Conservation (phyloP, 1,284 basidiomycete species). For the Coniferiporia weirii region DNA sequence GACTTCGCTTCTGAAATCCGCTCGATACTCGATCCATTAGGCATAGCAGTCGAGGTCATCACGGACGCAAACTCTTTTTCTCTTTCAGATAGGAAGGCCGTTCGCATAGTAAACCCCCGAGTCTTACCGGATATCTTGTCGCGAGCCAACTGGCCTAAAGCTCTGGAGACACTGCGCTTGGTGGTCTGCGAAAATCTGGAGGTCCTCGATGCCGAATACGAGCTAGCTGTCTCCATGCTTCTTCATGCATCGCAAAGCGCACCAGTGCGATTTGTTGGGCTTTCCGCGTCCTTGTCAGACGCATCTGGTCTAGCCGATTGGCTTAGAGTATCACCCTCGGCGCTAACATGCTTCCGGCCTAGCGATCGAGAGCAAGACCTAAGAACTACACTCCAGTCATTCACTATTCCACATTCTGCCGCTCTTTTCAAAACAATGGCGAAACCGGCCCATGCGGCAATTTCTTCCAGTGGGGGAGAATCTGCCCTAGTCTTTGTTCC, state of each 20-base stretch:
- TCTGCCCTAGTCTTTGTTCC: conserved; percentile 87
- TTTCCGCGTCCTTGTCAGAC: conserved; percentile 79
- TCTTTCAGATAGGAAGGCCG: conserved; percentile 31
- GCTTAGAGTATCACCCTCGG: conserved; percentile 68
- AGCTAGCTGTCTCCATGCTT: conserved; percentile 72
- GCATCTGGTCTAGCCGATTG: conserved; percentile 77
- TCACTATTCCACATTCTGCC: conserved; percentile 83
- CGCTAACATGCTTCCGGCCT: conserved; percentile 77
- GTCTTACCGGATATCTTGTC: conserved; percentile 44
- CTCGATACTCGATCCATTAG: conserved; percentile 32
- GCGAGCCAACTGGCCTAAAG: conserved; percentile 22
- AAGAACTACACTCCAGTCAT: conserved; percentile 65
- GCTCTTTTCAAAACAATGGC: conserved; percentile 90
- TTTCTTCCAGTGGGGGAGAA: conserved; percentile 41
- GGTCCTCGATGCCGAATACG: conserved; percentile 78
- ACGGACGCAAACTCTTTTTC: conserved; percentile 24
- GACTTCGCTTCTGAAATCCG: conserved; percentile 50
- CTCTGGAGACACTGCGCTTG: conserved; percentile 49
- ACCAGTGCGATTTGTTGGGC: conserved; percentile 72
- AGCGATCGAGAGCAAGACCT: conserved; percentile 82
- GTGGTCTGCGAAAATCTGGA: conserved; percentile 87
- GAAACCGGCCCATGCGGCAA: conserved; percentile 80
- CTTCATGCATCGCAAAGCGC: conserved; percentile 54
- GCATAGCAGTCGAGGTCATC: conserved; percentile 41
- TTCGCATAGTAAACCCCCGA: conserved; percentile 52